These are phyloP conservation scores for Dictyostelium firmibasis DNA, from an alignment of 78 protist genomes.

Conservation along the genomic window DNA sequence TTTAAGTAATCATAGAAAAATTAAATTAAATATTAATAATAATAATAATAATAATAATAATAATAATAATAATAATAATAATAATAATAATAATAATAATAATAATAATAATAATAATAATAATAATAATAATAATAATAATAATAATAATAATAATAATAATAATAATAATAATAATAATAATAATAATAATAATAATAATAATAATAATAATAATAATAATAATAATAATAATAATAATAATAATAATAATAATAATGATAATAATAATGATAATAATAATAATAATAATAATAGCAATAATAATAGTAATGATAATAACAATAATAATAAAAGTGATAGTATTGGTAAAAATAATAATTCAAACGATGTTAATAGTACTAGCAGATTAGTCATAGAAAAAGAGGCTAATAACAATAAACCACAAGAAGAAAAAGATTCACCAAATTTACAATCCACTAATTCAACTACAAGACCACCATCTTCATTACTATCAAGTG, in stretches of 20 bases:
- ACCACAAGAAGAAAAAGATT: not conserved
- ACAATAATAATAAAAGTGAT: not conserved
- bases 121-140: not conserved
- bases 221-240: not conserved
- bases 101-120: not conserved
- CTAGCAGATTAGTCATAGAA: not conserved
- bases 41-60: not conserved
- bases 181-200: not conserved
- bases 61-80: not conserved
- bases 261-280: not conserved
- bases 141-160: not conserved
- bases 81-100: not conserved
- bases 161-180: too few species aligned
- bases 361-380: not conserved
- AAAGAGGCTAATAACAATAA: not conserved
- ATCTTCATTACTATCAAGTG: not conserved
- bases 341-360: not conserved
- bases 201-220: not conserved
- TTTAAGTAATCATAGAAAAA: slow-evolving; percentile 35
- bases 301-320: not conserved
- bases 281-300: not conserved
- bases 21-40: not conserved
- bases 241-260: not conserved
- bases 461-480: not conserved
- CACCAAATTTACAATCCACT: not conserved